These are phyloP conservation scores for Neurospora crassa DNA, from an alignment of 2,329 filamentous ascomycete species.

Conservation along the genomic window DNA sequence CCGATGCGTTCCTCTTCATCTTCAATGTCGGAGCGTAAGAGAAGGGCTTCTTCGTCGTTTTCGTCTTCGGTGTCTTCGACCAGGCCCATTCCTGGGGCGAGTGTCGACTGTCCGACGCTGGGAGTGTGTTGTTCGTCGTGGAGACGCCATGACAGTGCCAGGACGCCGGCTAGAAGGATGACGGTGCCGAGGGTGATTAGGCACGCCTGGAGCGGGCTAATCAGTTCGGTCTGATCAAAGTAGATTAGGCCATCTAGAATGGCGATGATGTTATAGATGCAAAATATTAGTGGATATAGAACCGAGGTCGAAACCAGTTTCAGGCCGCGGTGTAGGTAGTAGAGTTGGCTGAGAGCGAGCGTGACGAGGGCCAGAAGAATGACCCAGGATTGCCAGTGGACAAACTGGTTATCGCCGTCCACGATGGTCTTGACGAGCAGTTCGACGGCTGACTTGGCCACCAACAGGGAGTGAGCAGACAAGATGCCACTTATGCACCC, in stretches of 20 bases:
- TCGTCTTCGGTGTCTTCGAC: constrained; percentile 59
- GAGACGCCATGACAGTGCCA: constrained; percentile 88
- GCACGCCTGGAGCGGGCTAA: constrained; percentile 65
- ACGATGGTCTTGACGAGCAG: constrained; percentile 78
- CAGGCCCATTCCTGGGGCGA: constrained; percentile 75
- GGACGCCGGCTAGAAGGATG: constrained; percentile 76
- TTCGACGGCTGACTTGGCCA: constrained; percentile 95
- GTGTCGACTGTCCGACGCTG: constrained; percentile 53
- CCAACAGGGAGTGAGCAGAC: constrained; percentile 83
- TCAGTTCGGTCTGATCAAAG: constrained; percentile 77
- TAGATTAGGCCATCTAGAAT: constrained; percentile 97
- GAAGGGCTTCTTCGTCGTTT: constrained; percentile 51
- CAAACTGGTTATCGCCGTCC: constrained; percentile 85
- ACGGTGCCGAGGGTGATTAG: constrained; percentile 80
- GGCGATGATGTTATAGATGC: constrained; percentile 97
- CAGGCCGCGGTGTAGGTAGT: constrained; percentile 87
- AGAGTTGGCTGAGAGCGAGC: constrained; percentile 82
- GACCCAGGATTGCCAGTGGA: constrained; percentile 89
- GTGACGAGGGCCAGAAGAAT: constrained; percentile 73
- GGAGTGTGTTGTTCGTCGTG: constrained; percentile 63
- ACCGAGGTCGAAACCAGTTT: constrained; percentile 94
- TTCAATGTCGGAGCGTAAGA: constrained; percentile 38
- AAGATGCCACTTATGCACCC: constrained; percentile 86
- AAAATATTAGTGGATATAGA: constrained; percentile 94
- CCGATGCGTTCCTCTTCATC: constrained; percentile 26